phyloP scores from a whole-genome alignment of 345 rosid genomes.

The Citrus inodora region DNA sequence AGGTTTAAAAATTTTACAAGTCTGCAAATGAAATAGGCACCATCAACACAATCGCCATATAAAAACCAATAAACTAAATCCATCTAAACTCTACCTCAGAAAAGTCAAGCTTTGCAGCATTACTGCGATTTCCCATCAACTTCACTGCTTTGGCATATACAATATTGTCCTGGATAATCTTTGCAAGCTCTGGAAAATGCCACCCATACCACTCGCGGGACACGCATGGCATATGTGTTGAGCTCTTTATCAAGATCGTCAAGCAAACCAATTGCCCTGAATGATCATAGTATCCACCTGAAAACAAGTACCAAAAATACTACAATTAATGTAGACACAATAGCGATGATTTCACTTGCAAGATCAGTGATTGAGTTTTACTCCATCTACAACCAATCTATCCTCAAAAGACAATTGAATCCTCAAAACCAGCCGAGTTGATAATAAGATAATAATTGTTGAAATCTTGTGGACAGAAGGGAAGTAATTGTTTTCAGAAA shows the following conservation, averaged over 20 bases:
- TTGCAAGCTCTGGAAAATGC: constrained; percentile 98
- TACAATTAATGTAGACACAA: neutral
- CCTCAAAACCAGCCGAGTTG: neutral
- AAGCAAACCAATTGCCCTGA: constrained; percentile 91
- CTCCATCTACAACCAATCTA: neutral
- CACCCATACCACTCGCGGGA: constrained; percentile 93
- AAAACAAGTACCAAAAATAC: constrained; percentile 8
- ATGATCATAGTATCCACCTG: constrained; percentile 97
- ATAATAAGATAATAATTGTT: too few relatives aligned
- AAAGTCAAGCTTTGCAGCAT: constrained; percentile 84
- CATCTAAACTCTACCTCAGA: constrained; percentile 49
- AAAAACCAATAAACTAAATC: neutral
- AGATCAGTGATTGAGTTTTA: neutral
- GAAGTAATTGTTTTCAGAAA: neutral
- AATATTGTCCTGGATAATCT: constrained; percentile 79
- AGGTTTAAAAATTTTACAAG: neutral
- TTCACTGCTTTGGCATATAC: constrained; percentile 81
- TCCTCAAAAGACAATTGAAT: neutral
- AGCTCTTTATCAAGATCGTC: constrained; percentile 98
- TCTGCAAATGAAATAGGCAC: neutral
- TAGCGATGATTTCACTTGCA: neutral
- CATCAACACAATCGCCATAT: neutral
- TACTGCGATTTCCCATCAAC: constrained; percentile 72
- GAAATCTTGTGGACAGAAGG: neutral
- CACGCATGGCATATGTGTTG: constrained; percentile 89